A percentile compares a stretch with the other conserved stretches of the same genome.
Evolutionary conservation across 2,329 filamentous ascomycete genomes (phyloP).

Genomic region (Sordariomycetes sp.): DNA sequence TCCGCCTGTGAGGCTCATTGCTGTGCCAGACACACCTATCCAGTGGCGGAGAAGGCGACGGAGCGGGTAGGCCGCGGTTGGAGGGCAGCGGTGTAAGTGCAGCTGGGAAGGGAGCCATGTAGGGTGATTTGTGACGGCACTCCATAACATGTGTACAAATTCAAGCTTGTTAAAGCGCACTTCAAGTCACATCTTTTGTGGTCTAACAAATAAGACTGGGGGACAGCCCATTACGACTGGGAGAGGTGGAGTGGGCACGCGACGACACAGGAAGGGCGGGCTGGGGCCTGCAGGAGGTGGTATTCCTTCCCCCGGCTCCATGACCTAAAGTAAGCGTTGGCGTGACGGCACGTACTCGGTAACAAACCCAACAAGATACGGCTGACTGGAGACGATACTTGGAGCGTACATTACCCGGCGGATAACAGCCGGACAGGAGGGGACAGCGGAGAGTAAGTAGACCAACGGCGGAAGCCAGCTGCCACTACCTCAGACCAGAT

Average conservation of each 20-base stretch:
- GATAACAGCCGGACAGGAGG: too few species aligned
- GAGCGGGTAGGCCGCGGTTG: background rate
- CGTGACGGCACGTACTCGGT: background rate
- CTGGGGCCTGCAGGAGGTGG: background rate
- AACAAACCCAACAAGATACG: too few species aligned
- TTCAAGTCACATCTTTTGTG: too few species aligned
- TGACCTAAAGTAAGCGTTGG: background rate
- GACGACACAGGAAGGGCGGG: background rate
- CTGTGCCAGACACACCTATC: conserved; percentile 3
- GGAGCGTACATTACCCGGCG: background rate
- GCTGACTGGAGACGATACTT: too few species aligned
- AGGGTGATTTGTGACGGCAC: background rate
- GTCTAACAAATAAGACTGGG: background rate
- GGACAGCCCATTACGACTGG: background rate
- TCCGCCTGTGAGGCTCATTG: background rate
- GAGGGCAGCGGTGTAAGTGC: background rate
- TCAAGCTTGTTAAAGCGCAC: too few species aligned
- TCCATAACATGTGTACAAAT: too few species aligned
- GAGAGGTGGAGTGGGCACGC: background rate
- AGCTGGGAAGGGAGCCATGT: background rate
- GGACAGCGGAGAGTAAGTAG: too few species aligned
- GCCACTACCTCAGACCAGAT: too few species aligned
- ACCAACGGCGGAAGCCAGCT: too few species aligned
- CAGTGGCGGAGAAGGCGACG: background rate
- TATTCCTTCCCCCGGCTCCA: background rate